Conservation (phyloP, 345 rosid species). For the Pelargonium nanum region DNA sequence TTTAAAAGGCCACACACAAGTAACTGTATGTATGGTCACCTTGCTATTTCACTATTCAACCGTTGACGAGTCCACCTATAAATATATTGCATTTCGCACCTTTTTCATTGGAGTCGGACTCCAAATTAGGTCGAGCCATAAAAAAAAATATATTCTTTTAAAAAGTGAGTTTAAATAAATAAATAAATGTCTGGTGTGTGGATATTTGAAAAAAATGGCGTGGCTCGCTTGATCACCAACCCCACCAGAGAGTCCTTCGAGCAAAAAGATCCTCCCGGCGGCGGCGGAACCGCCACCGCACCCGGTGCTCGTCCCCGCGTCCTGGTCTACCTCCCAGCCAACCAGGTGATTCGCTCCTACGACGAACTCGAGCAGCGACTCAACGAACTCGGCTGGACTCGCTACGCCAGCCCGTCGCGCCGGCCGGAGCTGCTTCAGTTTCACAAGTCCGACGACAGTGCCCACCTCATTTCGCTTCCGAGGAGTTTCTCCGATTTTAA, state of each 20-base stretch:
- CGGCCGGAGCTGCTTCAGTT: conserved; percentile 45
- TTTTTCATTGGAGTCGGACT: too few relatives aligned
- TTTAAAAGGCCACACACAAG: too few relatives aligned
- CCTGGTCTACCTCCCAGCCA: conserved; percentile 50
- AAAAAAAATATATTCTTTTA: too few relatives aligned
- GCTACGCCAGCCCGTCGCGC: conserved; percentile 25
- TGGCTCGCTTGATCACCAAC: conserved; percentile 37
- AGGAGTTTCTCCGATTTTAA: conserved; percentile 26
- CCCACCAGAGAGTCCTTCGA: conserved; percentile 59
- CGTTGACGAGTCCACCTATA: too few relatives aligned
- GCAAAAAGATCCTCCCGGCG: conserved; percentile 27
- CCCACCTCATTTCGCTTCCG: conserved; percentile 52
- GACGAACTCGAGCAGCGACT: conserved; percentile 43
- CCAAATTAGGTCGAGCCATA: too few relatives aligned
- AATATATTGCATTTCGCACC: too few relatives aligned
- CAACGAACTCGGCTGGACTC: conserved; percentile 53
- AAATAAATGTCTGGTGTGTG: conserved; percentile 70
- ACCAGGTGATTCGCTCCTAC: conserved; percentile 44
- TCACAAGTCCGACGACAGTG: conserved; percentile 37
- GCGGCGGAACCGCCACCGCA: conserved; percentile 49
- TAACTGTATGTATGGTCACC: too few relatives aligned
- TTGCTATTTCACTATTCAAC: too few relatives aligned
- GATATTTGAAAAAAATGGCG: conserved; percentile 56
- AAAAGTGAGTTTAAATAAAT: too few relatives aligned
- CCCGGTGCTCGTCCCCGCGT: conserved; percentile 67